Base-by-base conservation (phyloP, 75 land plant species). In the Pseudotsuga menziesii region DNA sequence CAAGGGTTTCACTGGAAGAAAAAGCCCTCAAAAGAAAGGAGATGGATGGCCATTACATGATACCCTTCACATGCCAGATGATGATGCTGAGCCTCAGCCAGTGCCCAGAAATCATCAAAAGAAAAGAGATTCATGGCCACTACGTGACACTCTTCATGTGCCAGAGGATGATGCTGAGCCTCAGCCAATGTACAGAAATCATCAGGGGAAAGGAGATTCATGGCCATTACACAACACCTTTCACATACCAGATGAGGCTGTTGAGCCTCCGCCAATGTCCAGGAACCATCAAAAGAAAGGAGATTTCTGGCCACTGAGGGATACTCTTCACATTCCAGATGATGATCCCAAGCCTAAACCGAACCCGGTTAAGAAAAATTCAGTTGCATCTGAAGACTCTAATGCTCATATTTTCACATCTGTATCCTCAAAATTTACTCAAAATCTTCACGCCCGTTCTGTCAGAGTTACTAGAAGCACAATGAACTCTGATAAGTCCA, bases 311-410 rank as follows among this genome's bases (percentile, higher is more conserved):
- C 92, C 89, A 72, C 29, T 85, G 26, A 83, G 82, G 56, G 91
- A 91, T 56, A 14, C 58, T 56, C 90, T 88, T 27, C 57, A 58
- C 32, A 81, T 91, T 83, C 93, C 93, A 41, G 93, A 88, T 76
- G 93, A 91, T 78, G 80, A 80, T 76, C 61, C 54, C 8, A 80
- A 81, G 3, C 78, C 86, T 3, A 78, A 76, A 70, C 4, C 54
- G 41, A 72, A 80, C 61, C 86, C 84, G 36, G 86, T 84, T 71
- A 85, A 75, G 48, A 77, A 62, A 27, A 66, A 71, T 35, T 66
- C 70, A 66, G 70, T 16, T 66, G 4, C 41, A 15, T 66, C 35
- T 5, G 20, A 66, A 66, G 70, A 66, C 6, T 66, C 70, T 27
- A 17, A 66, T 35, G 70, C 29, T 16, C 36, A 66, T 66, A 66